Evolutionary conservation across 345 rosid genomes (phyloP), one percentile per base, ranked within the genome.

Genomic region (Pseudoturritis turrita): DNA sequence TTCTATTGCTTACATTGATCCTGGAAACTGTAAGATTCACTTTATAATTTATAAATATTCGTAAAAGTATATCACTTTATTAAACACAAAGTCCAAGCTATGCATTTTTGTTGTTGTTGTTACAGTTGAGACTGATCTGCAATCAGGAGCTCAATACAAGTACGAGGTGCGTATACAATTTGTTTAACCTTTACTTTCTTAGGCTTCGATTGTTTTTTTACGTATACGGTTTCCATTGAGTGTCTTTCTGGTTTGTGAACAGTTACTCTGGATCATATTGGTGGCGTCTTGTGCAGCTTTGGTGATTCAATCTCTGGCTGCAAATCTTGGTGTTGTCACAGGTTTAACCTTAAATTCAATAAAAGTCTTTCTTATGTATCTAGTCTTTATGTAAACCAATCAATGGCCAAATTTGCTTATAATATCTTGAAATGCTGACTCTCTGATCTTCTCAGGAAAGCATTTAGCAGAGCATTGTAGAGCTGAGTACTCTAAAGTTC

Each of bases 321-420:
- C 97, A 70, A 91, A 94, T 76, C 85, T 94, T 68, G 98, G 98
- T 57, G 97, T 94, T 78, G 97, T 91, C 74, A 91, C 98, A 28
- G 96, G 98, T 84, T 62, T 46, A 22, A 54, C 40, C 29, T 50
- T 5, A 3, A 15, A 36, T 52, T 5, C 7, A 6, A 22, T 21
- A 6, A 14, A 46, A 22, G 15, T 50, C 4, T 23, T 47, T 65
- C n/a, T 36, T 33, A 2, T 49, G 1, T 19, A n/a, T 21, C 1
- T 64, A 33, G 61, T 40, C 29, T 31, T 31, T 17, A 12, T 18
- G 12, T 13, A 7, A 11, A 17, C 53, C 23, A 49, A 68, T 8
- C 21, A 23, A 31, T 14, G 56, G 18, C 14, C 0, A 13, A 29
- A 9, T 18, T 39, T 50, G 13, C n/a, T 56, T 25, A 37, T 26